A percentile compares a stretch with the other conserved stretches of the same genome.
Evolutionary conservation across 331 rosid species (phyloP).

Genomic region (Rosa hybrid): DNA sequence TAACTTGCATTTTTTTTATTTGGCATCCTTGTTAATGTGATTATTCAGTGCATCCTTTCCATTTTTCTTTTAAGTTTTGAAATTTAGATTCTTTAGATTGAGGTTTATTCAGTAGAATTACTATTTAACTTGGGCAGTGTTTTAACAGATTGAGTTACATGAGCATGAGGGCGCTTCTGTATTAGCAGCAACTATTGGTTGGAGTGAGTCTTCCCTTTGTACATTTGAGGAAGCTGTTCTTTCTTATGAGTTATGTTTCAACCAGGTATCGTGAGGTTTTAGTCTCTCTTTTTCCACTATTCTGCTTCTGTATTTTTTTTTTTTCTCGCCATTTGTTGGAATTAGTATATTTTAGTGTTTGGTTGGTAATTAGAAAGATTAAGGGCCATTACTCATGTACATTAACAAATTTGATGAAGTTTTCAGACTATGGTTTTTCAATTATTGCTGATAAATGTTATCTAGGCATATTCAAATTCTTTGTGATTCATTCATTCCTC

Average conservation of each 20-base stretch:
- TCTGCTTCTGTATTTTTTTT: conserved; percentile 22
- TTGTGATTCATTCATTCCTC: background rate
- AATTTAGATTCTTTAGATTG: conserved; percentile 18
- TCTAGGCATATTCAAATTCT: no score
- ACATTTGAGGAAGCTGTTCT: conserved; percentile 63
- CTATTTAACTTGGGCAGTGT: conserved; percentile 7
- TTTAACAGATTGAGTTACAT: conserved; percentile 75
- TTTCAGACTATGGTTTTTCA: background rate
- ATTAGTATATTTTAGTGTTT: conserved; percentile 4
- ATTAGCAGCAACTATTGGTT: conserved; percentile 77
- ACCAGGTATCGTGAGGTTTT: conserved; percentile 56
- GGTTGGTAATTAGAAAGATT: background rate
- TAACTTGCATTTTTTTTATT: conserved; percentile 28
- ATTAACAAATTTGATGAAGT: background rate
- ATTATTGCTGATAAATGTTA: background rate
- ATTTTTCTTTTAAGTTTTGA: background rate
- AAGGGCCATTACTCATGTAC: background rate
- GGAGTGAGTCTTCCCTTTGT: conserved; percentile 66
- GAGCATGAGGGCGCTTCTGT: conserved; percentile 72
- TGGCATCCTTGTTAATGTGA: background rate
- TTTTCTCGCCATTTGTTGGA: background rate
- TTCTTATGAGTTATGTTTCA: conserved; percentile 56
- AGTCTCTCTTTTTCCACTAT: background rate
- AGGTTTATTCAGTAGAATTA: background rate
- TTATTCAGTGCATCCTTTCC: background rate